Percentiles rank a stretch among this genome's conserved stretches.
Evolutionary conservation across 352 stramenopile genomes (phyloP).

Genomic region (Pythium coloratum): DNA sequence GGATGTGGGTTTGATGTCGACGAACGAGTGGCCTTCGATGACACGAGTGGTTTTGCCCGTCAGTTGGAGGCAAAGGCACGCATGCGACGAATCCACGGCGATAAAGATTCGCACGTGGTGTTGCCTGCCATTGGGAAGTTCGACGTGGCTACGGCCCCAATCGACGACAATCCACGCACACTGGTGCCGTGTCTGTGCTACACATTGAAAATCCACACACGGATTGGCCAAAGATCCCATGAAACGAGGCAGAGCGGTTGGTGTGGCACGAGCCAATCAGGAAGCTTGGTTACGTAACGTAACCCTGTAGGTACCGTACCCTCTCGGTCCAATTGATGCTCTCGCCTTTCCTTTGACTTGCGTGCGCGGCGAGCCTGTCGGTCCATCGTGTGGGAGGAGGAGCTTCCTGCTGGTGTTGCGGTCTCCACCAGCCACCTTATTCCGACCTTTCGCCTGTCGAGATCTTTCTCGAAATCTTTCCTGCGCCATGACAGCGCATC

Average conservation of each 20-base stretch:
- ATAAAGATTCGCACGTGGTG: background rate
- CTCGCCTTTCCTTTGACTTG: background rate
- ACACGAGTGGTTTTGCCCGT: background rate
- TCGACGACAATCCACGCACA: background rate
- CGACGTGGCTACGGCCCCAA: background rate
- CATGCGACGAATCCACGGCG: background rate
- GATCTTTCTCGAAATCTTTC: slow-evolving; percentile 9
- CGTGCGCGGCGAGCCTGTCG: background rate
- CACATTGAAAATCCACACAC: background rate
- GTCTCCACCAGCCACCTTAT: background rate
- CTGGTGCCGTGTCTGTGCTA: background rate
- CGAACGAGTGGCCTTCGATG: background rate
- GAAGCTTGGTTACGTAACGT: background rate
- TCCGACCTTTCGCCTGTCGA: slow-evolving; percentile 5
- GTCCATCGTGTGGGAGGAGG: background rate
- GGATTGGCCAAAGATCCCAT: slow-evolving; percentile 5
- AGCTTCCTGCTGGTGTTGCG: slow-evolving; percentile 4
- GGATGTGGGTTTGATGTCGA: slow-evolving; percentile 16
- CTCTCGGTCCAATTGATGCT: background rate
- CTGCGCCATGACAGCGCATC: background rate
- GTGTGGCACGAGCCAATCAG: slow-evolving; percentile 2
- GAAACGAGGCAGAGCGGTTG: slow-evolving; percentile 3
- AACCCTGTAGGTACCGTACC: background rate
- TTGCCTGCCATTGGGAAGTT: background rate
- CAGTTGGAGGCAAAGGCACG: slow-evolving; percentile 20